Evolutionary conservation across 805 yeast species (phyloP).

Genomic region (Kazachstania martiniae): DNA sequence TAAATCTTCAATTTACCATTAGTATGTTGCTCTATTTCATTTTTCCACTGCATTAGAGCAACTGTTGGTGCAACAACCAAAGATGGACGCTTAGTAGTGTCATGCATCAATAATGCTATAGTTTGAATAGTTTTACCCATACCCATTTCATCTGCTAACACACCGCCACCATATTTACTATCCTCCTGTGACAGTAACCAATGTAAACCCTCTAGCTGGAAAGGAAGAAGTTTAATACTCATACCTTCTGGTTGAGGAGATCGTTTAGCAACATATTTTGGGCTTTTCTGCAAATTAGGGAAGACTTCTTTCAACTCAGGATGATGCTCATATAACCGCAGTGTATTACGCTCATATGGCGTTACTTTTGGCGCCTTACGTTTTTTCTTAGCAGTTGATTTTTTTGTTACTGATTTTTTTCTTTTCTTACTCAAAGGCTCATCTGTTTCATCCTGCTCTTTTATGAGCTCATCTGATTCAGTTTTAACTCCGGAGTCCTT

Average conservation of each 20-base stretch:
- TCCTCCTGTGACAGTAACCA: conserved; percentile 85
- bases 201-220: conserved; percentile 85
- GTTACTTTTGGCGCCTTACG: conserved; percentile 44
- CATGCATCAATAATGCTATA: conserved; percentile 72
- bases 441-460: conserved; percentile 10
- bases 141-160: conserved; percentile 98
- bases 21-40: conserved; percentile 82
- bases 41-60: conserved; percentile 96
- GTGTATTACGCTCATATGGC: conserved; percentile 59
- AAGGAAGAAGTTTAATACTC: conserved; percentile 67
- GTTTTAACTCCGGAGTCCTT: conserved; percentile 1
- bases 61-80: conserved; percentile 96
- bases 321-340: conserved; percentile 58
- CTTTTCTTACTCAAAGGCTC: conserved; percentile 15
- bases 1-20: conserved; percentile 55
- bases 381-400: conserved; percentile 13
- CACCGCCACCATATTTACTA: conserved; percentile 73
- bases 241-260: conserved; percentile 74
- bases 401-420: conserved; percentile 10
- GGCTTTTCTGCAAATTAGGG: conserved; percentile 42
- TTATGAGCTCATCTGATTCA: conserved; percentile 1
- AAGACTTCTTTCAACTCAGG: conserved; percentile 71
- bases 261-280: conserved; percentile 37
- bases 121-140: conserved; percentile 99
- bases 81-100: conserved; percentile 57